These are phyloP conservation scores for Yamadazyma ubonensis DNA, from an alignment of 805 yeast species.

Conservation along the genomic window DNA sequence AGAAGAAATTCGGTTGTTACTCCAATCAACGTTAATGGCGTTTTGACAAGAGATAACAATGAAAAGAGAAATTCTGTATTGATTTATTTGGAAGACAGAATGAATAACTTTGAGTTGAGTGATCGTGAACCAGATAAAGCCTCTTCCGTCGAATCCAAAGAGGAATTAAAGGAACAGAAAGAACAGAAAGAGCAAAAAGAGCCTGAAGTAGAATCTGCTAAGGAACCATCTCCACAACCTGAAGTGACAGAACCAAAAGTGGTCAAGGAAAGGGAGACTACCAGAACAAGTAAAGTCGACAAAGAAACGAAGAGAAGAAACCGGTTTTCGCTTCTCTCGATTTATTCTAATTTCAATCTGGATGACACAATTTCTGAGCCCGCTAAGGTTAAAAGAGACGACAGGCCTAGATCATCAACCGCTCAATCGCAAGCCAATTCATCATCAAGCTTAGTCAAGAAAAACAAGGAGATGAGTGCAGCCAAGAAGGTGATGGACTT, in stretches of 20 bases:
- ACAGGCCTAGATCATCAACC: background rate
- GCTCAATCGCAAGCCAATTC: conserved; percentile 26
- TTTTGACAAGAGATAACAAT: conserved; percentile 29
- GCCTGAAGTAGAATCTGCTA: no score
- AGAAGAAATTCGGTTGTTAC: conserved; percentile 43
- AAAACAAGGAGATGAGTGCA: conserved; percentile 62
- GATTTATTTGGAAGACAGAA: conserved; percentile 44
- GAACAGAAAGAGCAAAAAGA: background rate
- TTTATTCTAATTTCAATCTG: conserved; percentile 34
- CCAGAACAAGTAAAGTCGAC: conserved; percentile 12
- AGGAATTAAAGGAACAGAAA: background rate
- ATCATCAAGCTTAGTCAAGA: conserved; percentile 25
- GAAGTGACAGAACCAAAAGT: background rate
- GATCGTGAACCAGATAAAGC: conserved; percentile 1
- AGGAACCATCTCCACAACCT: background rate
- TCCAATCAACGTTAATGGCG: conserved; percentile 45
- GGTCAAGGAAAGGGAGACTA: conserved; percentile 1
- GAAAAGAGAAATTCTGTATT: conserved; percentile 40
- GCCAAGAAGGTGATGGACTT: conserved; percentile 78
- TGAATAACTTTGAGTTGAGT: conserved; percentile 31
- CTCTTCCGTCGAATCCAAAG: conserved; percentile 1
- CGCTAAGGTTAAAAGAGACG: conserved; percentile 5
- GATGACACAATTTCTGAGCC: conserved; percentile 8
- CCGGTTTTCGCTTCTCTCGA: conserved; percentile 43
- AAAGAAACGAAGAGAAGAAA: conserved; percentile 38